Conservation (phyloP, 495 filamentous ascomycete genomes). For the Penicillium mononematosum region DNA sequence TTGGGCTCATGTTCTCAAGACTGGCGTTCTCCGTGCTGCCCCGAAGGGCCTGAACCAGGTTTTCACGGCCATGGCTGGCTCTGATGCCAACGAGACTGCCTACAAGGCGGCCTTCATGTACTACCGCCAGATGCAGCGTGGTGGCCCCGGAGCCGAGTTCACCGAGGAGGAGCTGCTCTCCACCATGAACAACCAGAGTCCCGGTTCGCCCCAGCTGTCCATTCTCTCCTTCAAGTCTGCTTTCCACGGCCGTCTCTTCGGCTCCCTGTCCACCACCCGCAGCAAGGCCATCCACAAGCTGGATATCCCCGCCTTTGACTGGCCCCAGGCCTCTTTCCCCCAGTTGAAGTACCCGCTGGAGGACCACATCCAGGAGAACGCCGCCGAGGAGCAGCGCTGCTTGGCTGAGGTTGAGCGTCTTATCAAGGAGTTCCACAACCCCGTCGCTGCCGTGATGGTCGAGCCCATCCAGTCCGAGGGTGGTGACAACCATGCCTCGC, state of each 20-base stretch:
- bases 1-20: conserved; percentile 82
- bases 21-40: conserved; percentile 84
- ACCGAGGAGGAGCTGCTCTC: conserved; percentile 73
- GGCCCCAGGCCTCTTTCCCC: conserved; percentile 95
- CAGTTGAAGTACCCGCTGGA: conserved; percentile 87
- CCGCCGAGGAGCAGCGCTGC: conserved; percentile 76
- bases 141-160: conserved; percentile 79
- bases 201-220: conserved; percentile 79
- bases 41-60: conserved; percentile 93
- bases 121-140: conserved; percentile 83
- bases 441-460: conserved; percentile 85
- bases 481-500: conserved; percentile 96
- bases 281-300: conserved; percentile 98
- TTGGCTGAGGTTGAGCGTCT: conserved; percentile 86
- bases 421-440: conserved; percentile 77
- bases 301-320: conserved; percentile 97
- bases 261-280: conserved; percentile 86
- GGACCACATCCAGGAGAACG: conserved; percentile 78
- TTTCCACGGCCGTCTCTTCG: conserved; percentile 97
- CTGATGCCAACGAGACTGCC: conserved; percentile 97
- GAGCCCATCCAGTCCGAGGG: conserved; percentile 99
- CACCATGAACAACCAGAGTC: conserved; percentile 81
- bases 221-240: conserved; percentile 91
- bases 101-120: conserved; percentile 99
- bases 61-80: conserved; percentile 94